Conservation (phyloP, 2,329 filamentous ascomycete genomes). For the Fusarium fracticaudum region DNA sequence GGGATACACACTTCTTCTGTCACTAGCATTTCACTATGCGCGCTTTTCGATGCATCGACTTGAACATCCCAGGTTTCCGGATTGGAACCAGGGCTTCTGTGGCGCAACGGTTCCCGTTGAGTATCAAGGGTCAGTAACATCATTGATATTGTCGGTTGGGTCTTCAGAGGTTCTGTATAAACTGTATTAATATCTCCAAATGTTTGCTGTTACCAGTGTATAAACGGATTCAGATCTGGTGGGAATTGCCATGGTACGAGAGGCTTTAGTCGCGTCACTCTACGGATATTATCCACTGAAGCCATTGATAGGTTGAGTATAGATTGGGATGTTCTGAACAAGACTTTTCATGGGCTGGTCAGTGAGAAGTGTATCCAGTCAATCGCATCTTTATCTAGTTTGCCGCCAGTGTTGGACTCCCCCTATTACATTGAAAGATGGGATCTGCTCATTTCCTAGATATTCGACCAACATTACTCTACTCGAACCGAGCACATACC, state of each 20-base stretch:
- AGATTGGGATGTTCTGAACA: background rate
- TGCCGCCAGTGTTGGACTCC: no score
- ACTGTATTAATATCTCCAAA: background rate
- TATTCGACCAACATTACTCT: background rate
- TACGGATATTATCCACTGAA: background rate
- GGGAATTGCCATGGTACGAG: background rate
- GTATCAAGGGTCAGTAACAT: background rate
- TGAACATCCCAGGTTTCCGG: background rate
- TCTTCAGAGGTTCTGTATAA: background rate
- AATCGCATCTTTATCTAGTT: background rate
- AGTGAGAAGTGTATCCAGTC: background rate
- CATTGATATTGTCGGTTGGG: background rate
- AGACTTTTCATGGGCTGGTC: background rate
- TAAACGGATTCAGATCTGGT: background rate
- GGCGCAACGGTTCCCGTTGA: background rate
- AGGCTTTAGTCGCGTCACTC: constrained; percentile 2
- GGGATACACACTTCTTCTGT: background rate
- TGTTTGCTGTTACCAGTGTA: background rate
- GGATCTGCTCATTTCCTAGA: background rate
- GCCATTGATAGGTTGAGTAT: background rate
- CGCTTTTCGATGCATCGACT: background rate
- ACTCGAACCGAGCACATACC: background rate
- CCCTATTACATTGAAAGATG: background rate
- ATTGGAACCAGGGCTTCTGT: background rate
- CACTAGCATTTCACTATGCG: background rate